Conservation (phyloP, 179 eudicot genomes). For the Patellifolia procumbens region DNA sequence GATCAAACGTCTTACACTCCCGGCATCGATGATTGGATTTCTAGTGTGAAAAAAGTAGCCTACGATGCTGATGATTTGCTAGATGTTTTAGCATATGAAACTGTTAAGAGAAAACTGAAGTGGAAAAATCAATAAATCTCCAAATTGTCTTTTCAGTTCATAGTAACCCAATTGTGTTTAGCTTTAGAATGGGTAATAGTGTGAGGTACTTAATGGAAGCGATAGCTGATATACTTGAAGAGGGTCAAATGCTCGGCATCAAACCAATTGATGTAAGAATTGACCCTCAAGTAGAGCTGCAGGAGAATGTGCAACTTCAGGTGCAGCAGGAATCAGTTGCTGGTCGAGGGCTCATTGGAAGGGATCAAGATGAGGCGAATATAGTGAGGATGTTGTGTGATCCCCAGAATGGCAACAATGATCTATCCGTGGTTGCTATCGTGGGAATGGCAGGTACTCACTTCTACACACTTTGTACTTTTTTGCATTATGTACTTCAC, state of each 20-base stretch:
- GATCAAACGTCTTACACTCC: not conserved
- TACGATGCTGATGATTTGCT: conserved; percentile 28
- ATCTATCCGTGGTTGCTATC: conserved; percentile 25
- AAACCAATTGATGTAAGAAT: conserved; percentile 13
- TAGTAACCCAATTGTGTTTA: conserved; percentile 12
- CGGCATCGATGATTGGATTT: conserved; percentile 21
- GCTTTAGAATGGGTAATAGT: conserved; percentile 16
- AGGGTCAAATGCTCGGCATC: conserved; percentile 25
- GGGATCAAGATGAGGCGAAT: conserved; percentile 24
- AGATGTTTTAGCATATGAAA: conserved; percentile 18
- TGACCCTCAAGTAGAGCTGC: too few relatives aligned
- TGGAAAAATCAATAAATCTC: not conserved
- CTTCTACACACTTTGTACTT: not conserved
- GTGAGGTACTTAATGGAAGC: conserved; percentile 1
- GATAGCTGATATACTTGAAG: conserved; percentile 7
- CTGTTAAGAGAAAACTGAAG: not conserved
- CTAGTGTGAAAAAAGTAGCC: conserved; percentile 15
- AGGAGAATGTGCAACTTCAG: conserved; percentile 8
- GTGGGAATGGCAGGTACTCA: conserved; percentile 34
- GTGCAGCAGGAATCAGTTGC: conserved; percentile 9
- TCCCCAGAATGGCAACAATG: not conserved
- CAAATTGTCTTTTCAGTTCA: not conserved
- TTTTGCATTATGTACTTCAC: too few relatives aligned
- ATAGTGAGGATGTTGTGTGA: conserved; percentile 12
- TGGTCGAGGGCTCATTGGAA: conserved; percentile 25